A percentile compares a stretch with the other conserved stretches of the same genome.
Conservation (phyloP, 176 grass and related monocot genomes). For the Dactylis glomerata region DNA sequence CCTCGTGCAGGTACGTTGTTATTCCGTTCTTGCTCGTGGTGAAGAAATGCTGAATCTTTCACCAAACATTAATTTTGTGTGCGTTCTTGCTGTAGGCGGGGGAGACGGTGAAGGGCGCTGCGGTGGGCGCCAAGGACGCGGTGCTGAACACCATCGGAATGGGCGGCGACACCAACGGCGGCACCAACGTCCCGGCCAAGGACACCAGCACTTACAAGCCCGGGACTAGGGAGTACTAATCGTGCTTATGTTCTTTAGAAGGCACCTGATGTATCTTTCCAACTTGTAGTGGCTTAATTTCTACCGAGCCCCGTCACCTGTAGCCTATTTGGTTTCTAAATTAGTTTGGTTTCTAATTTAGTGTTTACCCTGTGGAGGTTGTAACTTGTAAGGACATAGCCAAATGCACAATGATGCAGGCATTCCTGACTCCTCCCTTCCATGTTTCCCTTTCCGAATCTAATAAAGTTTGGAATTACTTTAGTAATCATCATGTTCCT, state of each 20-base stretch:
- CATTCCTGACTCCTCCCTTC: background rate
- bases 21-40: background rate
- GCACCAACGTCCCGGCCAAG: slow-evolving; percentile 12
- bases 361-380: background rate
- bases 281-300: slow-evolving; percentile 2
- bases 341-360: slow-evolving; percentile 11
- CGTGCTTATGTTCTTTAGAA: background rate
- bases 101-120: slow-evolving; percentile 49
- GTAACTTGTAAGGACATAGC: background rate
- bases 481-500: background rate
- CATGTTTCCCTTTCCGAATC: background rate
- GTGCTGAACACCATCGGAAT: slow-evolving; percentile 63
- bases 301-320: background rate
- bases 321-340: background rate
- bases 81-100: slow-evolving; percentile 29
- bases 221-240: slow-evolving; percentile 20
- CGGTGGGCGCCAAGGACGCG: slow-evolving; percentile 49
- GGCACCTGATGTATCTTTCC: background rate
- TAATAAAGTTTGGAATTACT: slow-evolving; percentile 25
- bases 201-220: slow-evolving; percentile 41
- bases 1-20: slow-evolving; percentile 43
- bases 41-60: background rate
- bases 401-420: background rate
- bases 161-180: slow-evolving; percentile 36
- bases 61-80: too few species aligned